phyloP scores from a whole-genome alignment of 257 asterid genomes.

The Petrea volubilis region DNA sequence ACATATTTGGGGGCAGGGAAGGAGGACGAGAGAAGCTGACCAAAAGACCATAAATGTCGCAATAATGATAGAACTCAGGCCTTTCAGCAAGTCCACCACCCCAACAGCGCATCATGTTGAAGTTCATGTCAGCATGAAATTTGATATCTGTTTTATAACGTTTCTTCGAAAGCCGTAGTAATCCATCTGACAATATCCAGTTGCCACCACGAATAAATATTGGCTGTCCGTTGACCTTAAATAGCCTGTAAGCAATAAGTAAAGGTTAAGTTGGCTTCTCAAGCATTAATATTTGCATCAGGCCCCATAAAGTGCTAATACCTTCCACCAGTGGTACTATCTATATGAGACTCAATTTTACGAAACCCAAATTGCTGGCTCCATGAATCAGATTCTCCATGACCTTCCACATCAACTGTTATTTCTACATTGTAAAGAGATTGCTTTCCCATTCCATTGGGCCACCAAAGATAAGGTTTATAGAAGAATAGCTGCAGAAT shows the following conservation, averaged over 20 bases:
- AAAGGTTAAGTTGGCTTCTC: conserved; percentile 14
- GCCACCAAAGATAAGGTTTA: conserved; percentile 98
- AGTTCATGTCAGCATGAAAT: conserved; percentile 98
- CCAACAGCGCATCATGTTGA: conserved; percentile 99
- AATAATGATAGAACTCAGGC: conserved; percentile 91
- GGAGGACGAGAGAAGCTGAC: conserved; percentile 38
- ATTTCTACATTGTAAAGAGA: conserved; percentile 79
- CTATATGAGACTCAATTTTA: conserved; percentile 78
- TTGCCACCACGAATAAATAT: conserved; percentile 97
- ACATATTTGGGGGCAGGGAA: background rate
- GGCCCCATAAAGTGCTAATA: conserved; percentile 26
- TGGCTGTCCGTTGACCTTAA: conserved; percentile 88
- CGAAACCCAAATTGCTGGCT: conserved; percentile 90
- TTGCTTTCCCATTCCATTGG: conserved; percentile 98
- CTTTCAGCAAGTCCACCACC: conserved; percentile 98
- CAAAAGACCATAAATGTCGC: conserved; percentile 91
- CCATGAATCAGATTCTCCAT: conserved; percentile 90
- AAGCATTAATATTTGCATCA: conserved; percentile 16
- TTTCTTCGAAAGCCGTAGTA: conserved; percentile 78
- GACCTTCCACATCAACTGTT: conserved; percentile 64
- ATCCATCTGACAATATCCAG: conserved; percentile 97
- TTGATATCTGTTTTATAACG: conserved; percentile 84
- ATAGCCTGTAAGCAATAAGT: conserved; percentile 53
- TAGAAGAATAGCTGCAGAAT: conserved; percentile 73
- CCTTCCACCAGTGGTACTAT: conserved; percentile 93